phyloP scores from a whole-genome alignment of 768 basidiomycete genomes.

The Pholiota conissans region DNA sequence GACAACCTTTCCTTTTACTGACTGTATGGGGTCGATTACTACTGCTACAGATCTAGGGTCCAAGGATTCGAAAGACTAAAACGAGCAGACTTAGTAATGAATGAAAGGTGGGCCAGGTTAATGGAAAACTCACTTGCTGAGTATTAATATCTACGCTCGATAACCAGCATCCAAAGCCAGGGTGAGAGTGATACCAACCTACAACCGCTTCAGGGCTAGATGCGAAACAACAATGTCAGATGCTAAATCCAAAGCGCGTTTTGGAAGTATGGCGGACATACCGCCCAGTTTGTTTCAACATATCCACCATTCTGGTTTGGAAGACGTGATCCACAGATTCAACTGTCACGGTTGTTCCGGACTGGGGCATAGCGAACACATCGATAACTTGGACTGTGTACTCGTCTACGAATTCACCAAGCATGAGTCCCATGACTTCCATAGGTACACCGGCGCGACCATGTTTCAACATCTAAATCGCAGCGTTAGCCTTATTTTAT shows the following conservation, averaged over 20 bases:
- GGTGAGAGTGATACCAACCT: constrained; percentile 99
- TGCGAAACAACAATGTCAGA: constrained; percentile 3
- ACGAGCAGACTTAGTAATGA: constrained; percentile 6
- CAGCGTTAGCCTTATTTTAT: constrained; percentile 10
- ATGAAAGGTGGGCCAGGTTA: constrained; percentile 7
- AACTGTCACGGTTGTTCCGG: constrained; percentile 95
- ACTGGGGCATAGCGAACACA: constrained; percentile 99
- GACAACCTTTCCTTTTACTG: constrained; percentile 97
- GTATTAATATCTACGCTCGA: constrained; percentile 99
- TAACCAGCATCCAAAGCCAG: constrained; percentile 99
- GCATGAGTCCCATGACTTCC: constrained; percentile 99
- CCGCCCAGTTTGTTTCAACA: constrained; percentile 99
- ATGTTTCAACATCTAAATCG: constrained; percentile 92
- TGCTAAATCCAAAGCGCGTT: constrained; percentile 11
- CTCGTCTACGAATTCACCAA: constrained; percentile 98
- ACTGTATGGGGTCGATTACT: constrained; percentile 98
- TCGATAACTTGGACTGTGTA: constrained; percentile 94
- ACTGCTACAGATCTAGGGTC: constrained; percentile 94
- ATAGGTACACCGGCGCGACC: constrained; percentile 98
- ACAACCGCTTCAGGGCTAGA: constrained; percentile 94
- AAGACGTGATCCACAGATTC: constrained; percentile 99
- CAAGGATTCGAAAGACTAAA: constrained; percentile 93
- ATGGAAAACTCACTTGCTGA: constrained; percentile 67
- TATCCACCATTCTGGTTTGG: constrained; percentile 97
- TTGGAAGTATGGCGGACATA: constrained; percentile 36